These are phyloP conservation scores for Eucalyptus melliodora DNA, from an alignment of 345 rosid species.

Conservation along the genomic window DNA sequence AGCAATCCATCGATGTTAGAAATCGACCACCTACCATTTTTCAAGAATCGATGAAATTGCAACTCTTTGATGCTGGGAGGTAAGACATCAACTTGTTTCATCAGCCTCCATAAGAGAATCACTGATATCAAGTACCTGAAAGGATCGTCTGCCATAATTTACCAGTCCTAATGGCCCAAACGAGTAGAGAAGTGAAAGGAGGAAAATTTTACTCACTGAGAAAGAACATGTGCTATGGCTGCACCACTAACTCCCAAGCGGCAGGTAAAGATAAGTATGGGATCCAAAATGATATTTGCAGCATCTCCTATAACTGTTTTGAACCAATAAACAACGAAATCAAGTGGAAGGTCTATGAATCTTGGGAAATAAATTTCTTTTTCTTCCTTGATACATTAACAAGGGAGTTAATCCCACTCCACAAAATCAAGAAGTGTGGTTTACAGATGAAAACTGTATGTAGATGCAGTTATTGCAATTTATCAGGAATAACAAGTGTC, in stretches of 20 bases:
- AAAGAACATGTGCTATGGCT: conserved; percentile 90
- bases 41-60: conserved; percentile 68
- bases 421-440: neutral
- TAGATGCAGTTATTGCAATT: neutral
- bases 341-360: neutral
- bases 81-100: conserved; percentile 47
- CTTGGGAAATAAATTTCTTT: neutral
- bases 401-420: neutral
- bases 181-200: neutral
- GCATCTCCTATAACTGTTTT: conserved; percentile 62
- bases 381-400: neutral
- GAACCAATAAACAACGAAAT: neutral
- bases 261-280: conserved; percentile 65
- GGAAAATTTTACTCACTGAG: conserved; percentile 50
- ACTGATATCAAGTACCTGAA: conserved; percentile 65
- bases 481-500: neutral
- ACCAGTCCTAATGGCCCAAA: neutral
- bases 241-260: conserved; percentile 82
- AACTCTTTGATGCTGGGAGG: conserved; percentile 64
- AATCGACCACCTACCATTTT: conserved; percentile 34
- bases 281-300: conserved; percentile 67
- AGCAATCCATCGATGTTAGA: neutral
- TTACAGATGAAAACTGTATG: neutral
- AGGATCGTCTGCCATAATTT: neutral
- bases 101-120: conserved; percentile 47